Percentiles rank a stretch among this genome's conserved stretches.
These are phyloP conservation scores for Rhodotorula sp. DNA, from an alignment of 1,284 basidiomycete genomes.

Conservation along the genomic window DNA sequence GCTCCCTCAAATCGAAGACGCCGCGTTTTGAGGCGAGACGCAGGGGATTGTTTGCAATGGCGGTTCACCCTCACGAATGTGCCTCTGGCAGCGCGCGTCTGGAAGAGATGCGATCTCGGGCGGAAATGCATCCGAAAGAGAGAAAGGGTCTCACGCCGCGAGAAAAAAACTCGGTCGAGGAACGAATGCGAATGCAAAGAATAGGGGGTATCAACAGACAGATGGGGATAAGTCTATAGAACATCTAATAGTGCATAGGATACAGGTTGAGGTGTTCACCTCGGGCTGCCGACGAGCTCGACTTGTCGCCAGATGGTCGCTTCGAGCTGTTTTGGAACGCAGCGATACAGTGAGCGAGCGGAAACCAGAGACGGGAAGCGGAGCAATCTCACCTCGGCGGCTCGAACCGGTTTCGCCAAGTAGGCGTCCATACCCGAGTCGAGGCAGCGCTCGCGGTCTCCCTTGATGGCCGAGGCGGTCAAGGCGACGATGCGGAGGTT, in stretches of 20 bases:
- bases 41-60: too few species aligned
- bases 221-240: background rate
- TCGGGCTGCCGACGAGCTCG: slow-evolving; percentile 8
- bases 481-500: slow-evolving; percentile 38
- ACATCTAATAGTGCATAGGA: too few species aligned
- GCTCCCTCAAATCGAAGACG: too few species aligned
- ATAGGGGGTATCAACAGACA: background rate
- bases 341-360: background rate
- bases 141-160: too few species aligned
- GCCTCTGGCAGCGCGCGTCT: too few species aligned
- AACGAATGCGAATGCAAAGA: background rate
- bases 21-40: too few species aligned
- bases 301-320: slow-evolving; percentile 21
- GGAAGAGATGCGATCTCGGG: too few species aligned
- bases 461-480: slow-evolving; percentile 40
- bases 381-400: background rate
- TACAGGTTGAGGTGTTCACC: background rate
- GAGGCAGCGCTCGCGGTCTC: slow-evolving; percentile 40
- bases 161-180: background rate
- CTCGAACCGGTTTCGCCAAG: slow-evolving; percentile 32
- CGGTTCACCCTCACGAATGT: too few species aligned
- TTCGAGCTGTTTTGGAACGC: slow-evolving; percentile 2
- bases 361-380: too few species aligned
- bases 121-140: too few species aligned
- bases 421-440: slow-evolving; percentile 39